Evolutionary conservation across 2,329 filamentous ascomycete species (phyloP), one percentile per base, ranked within the genome.

Genomic region (Clarireedia paspali): DNA sequence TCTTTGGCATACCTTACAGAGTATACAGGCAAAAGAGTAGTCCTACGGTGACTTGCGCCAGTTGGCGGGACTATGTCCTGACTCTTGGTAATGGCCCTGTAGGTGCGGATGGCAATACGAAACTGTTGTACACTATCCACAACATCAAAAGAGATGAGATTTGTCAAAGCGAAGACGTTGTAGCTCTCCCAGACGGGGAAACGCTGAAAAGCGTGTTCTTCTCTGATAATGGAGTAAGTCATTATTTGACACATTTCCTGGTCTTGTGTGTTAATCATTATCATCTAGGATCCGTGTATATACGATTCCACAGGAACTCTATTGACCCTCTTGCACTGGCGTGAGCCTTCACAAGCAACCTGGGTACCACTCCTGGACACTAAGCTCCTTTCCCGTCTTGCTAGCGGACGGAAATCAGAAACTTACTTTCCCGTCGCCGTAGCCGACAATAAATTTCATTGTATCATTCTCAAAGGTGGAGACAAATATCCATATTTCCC

Each of bases 321-420:
- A 1, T 79, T 97, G 12, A 87, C 92, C 1, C 80, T 97, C 2
- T 78, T 95, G 46, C 91, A 96, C 72, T 99, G 94, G 94, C 86
- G 94, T 7, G 85, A 79, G 23, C 85, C 86, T 0, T 89, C 88
- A 4, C 87, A 94, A 67, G 94, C 91, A 9, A 85, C 82, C 57
- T 99, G 94, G 94, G 84, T 95, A 2, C 94, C 94, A 1, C 79
- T 99, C 2, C 81, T 99, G 3, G 92, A 99, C 72, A 99, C 95
- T 0, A 89, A 81, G 57, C 82, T 87, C 39, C 78, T 99, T 10
- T 80, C 89, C 1, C 90, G 94, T 59, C 80, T 96, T 3, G 87
- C 89, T 0, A 85, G 83, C 2, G 94, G 94, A 26, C 85, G 86
- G 57, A 96, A 96, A 71, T 81, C 87, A 61, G 94, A 99, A 72